Conservation (phyloP, 805 yeast genomes). For the Blastobotrys robertii region DNA sequence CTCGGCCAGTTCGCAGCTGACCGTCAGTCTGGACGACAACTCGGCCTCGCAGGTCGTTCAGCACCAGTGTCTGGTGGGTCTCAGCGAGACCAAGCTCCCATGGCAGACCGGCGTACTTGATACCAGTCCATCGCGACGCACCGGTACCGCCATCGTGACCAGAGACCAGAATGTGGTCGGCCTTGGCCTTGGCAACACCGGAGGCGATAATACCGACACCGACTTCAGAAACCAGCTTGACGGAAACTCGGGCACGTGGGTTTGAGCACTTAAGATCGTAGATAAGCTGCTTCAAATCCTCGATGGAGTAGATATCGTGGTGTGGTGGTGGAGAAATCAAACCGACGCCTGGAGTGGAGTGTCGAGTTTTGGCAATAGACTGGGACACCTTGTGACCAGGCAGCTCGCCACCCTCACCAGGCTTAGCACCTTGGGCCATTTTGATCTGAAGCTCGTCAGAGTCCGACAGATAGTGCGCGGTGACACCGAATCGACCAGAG, state of each 20-base stretch:
- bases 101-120: constrained; percentile 94
- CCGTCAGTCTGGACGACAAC: constrained; percentile 98
- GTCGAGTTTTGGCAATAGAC: constrained; percentile 88
- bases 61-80: constrained; percentile 92
- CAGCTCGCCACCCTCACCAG: constrained; percentile 99
- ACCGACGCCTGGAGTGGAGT: constrained; percentile 95
- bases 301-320: constrained; percentile 96
- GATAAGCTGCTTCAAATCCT: constrained; percentile 91
- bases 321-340: constrained; percentile 98
- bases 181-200: constrained; percentile 98
- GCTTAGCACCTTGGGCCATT: constrained; percentile 99
- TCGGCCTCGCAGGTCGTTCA: constrained; percentile 92
- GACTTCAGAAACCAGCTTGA: constrained; percentile 92
- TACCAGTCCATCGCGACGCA: constrained; percentile 96
- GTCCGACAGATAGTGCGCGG: constrained; percentile 86
- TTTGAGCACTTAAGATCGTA: constrained; percentile 95
- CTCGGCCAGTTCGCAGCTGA: constrained; percentile 94
- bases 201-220: constrained; percentile 99
- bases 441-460: constrained; percentile 97
- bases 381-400: constrained; percentile 89
- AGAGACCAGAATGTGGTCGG: constrained; percentile 89
- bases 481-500: constrained; percentile 96
- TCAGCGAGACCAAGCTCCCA: constrained; percentile 99
- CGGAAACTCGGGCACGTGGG: constrained; percentile 95
- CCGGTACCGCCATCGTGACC: constrained; percentile 99